Base-by-base conservation (phyloP, 2,329 filamentous ascomycete species). In the Geosmithia morbida region DNA sequence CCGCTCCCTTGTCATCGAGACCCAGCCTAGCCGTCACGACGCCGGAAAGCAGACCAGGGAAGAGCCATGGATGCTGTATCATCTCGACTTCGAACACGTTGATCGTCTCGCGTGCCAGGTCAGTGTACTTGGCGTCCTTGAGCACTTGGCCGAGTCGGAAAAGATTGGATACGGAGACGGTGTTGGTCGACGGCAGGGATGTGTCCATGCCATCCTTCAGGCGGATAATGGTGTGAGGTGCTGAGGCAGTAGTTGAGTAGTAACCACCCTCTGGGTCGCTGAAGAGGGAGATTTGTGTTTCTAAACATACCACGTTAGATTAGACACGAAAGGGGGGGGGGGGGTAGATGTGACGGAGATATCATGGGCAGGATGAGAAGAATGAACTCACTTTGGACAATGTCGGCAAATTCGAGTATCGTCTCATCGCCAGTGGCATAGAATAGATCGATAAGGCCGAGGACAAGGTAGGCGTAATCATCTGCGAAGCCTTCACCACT, bases 141-240 rank as follows among this genome's bases (percentile, higher is more conserved):
- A 94, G 70, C 2, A 94, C 61, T 6, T 74, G 74, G 13, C 79
- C 79, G 3, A 97, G 75, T 1, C 87, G 81, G 65, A 92, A 85
- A n/a, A 97, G 69, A 59, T 97, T 97, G 16, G 78, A 75, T 0
- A 87, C 85, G n/a, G 85, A 84, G 6, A 90, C 77, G 40, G 87
- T 87, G 59, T 98, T 98, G 46, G 86, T 84, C 0, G 87, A 92
- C 1, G 92, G 92, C 50, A 92, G 83, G 1, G 87, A 83, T 5
- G 87, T 87, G 62, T 98, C 92, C 75, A 96, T 96, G 53, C 88
- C 92, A 52, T 94, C 87, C 65, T 98, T 98, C 45, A 96, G 75
- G 20, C 90, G 83, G 50, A 97, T 77, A 50, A 96, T 82, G 26
- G 83, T 75, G 56, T 88, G 79, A 1, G 79, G 68, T 10, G 82